Conservation (phyloP, 1,139 yeast species). For the Debaryomyces nepalensis region DNA sequence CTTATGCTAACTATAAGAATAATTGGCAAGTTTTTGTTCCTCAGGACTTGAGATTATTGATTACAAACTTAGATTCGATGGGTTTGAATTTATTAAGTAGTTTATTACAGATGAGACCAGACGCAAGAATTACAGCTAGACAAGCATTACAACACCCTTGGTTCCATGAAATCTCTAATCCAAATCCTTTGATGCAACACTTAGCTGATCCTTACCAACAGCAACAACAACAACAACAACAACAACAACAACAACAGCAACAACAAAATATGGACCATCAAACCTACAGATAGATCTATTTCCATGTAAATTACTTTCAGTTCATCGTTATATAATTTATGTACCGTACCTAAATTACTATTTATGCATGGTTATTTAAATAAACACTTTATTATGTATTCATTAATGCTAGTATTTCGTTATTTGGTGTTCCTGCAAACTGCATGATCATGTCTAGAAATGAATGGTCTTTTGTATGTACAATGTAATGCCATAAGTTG, state of each 20-base stretch:
- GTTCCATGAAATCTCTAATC: conserved; percentile 78
- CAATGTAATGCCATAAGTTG: conserved; percentile 26
- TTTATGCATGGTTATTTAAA: conserved; percentile 5
- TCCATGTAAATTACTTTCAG: conserved; percentile 7
- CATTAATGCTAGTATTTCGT: conserved; percentile 18
- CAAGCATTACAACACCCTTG: conserved; percentile 95
- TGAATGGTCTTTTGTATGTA: conserved; percentile 22
- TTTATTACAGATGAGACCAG: conserved; percentile 90
- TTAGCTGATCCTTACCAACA: conserved; percentile 46
- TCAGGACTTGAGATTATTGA: conserved; percentile 77
- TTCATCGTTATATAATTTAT: conserved; percentile 4
- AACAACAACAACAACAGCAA: conserved; percentile 21
- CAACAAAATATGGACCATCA: conserved; percentile 13
- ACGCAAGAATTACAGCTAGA: conserved; percentile 84
- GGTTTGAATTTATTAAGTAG: conserved; percentile 80
- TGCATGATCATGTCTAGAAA: conserved; percentile 26
- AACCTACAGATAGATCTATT: conserved; percentile 17
- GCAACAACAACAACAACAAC: conserved; percentile 35
- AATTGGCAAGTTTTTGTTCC: conserved; percentile 81
- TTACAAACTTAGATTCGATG: conserved; percentile 78
- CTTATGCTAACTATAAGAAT: conserved; percentile 81
- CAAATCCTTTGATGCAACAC: conserved; percentile 41
- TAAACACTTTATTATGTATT: conserved; percentile 4
- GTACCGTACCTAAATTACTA: background rate
- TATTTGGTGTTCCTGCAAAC: conserved; percentile 22